Percentiles rank a stretch among this genome's conserved stretches.
phyloP scores from a whole-genome alignment of 352 stramenopile species.

The Globisporangium acanthophoron region DNA sequence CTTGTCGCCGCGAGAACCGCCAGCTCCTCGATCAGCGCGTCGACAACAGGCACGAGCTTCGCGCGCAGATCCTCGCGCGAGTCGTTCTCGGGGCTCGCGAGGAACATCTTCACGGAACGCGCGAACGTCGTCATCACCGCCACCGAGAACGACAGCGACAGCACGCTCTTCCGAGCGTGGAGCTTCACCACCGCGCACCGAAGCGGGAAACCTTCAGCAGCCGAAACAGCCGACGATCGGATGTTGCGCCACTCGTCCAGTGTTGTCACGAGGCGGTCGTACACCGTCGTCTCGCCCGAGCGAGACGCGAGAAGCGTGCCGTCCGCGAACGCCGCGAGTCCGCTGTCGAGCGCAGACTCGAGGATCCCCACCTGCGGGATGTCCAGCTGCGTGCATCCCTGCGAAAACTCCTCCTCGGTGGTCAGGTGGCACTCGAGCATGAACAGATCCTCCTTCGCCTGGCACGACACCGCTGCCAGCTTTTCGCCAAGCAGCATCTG shows the following conservation, averaged over 20 bases:
- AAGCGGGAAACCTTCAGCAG: conserved; percentile 42
- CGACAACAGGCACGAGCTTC: conserved; percentile 27
- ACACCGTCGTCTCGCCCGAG: conserved; percentile 32
- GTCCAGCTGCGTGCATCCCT: conserved; percentile 40
- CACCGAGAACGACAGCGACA: conserved; percentile 50
- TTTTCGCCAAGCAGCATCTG: conserved; percentile 58
- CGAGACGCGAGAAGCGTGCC: conserved; percentile 43
- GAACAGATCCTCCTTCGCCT: conserved; percentile 68
- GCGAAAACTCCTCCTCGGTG: conserved; percentile 54
- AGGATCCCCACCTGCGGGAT: conserved; percentile 31
- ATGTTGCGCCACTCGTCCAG: conserved; percentile 52
- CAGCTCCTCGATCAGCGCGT: conserved; percentile 36
- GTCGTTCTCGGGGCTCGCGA: conserved; percentile 21
- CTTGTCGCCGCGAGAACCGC: conserved; percentile 34
- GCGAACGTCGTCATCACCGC: conserved; percentile 50
- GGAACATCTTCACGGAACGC: conserved; percentile 22
- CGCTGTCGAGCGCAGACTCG: conserved; percentile 53
- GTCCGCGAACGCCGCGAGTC: conserved; percentile 48
- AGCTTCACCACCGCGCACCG: conserved; percentile 64
- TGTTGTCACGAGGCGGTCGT: conserved; percentile 46
- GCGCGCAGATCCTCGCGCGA: conserved; percentile 23
- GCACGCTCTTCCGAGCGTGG: conserved; percentile 37
- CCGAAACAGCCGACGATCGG: conserved; percentile 11
- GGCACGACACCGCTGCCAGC: conserved; percentile 46
- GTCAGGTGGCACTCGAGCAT: conserved; percentile 70